phyloP scores from a whole-genome alignment of 2,329 filamentous ascomycete genomes.

The Fusarium albidum region DNA sequence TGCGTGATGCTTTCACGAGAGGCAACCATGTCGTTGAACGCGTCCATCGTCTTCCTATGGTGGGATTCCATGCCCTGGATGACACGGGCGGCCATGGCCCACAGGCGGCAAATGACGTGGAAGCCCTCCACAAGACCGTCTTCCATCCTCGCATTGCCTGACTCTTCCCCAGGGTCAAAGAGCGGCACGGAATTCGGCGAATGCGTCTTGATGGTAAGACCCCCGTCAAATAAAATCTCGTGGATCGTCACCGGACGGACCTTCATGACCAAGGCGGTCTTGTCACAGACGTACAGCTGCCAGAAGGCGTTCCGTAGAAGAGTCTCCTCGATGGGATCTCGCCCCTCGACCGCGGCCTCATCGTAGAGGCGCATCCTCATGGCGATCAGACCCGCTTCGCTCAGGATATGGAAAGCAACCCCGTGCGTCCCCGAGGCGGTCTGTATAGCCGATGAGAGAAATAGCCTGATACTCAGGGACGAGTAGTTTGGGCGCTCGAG shows the following conservation, averaged over 20 bases:
- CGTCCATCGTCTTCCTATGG: no score
- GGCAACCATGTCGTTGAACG: no score
- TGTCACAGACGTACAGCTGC: constrained; percentile 12
- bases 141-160: constrained; percentile 3
- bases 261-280: background rate
- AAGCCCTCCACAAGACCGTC: constrained; percentile 1
- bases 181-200: no score
- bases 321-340: background rate
- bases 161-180: no score
- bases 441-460: constrained; percentile 9
- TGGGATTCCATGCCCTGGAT: constrained; percentile 3
- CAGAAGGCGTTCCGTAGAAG: constrained; percentile 7
- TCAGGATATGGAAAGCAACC: constrained; percentile 10
- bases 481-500: constrained; percentile 12
- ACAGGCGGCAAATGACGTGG: constrained; percentile 3
- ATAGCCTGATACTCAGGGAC: constrained; percentile 7
- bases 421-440: constrained; percentile 1
- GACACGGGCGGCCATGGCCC: constrained; percentile 6
- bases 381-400: constrained; percentile 6
- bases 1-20: no score
- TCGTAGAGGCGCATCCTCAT: constrained; percentile 4
- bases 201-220: no score
- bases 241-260: constrained; percentile 2
- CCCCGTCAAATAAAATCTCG: constrained; percentile 4
- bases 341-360: background rate